Percentiles rank a stretch among this genome's conserved stretches.
Evolutionary conservation across 805 yeast species (phyloP).

Genomic region (Candida loeiensis): DNA sequence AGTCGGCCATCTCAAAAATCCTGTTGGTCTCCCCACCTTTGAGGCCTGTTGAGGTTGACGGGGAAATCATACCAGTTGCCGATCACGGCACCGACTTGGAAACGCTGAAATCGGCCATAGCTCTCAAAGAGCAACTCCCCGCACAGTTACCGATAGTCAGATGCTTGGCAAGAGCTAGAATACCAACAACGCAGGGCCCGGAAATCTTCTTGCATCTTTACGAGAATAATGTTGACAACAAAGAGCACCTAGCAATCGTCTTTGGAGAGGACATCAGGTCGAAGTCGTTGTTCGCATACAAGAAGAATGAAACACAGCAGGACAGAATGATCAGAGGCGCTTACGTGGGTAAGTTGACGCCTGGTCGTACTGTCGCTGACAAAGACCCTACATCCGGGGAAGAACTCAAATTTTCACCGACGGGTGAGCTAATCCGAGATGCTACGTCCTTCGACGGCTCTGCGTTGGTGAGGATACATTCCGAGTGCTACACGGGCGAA

Average conservation of each 20-base stretch:
- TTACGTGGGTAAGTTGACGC: constrained; percentile 82
- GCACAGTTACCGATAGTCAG: constrained; percentile 66
- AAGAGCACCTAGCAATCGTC: constrained; percentile 95
- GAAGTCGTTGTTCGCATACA: constrained; percentile 56
- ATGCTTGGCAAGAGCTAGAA: constrained; percentile 92
- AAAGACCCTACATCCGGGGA: constrained; percentile 36
- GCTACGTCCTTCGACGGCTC: constrained; percentile 37
- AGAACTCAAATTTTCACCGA: constrained; percentile 29
- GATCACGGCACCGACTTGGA: neutral
- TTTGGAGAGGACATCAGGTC: constrained; percentile 92
- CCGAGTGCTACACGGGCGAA: constrained; percentile 98
- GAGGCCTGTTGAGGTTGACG: constrained; percentile 5
- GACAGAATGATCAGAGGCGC: constrained; percentile 99
- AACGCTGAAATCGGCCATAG: constrained; percentile 16
- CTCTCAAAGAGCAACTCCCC: constrained; percentile 36
- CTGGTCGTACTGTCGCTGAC: constrained; percentile 78
- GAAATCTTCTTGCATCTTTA: constrained; percentile 91
- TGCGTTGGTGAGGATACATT: constrained; percentile 82
- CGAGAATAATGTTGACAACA: constrained; percentile 77
- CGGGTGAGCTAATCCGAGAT: constrained; percentile 27
- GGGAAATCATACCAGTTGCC: neutral
- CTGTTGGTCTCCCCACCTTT: constrained; percentile 15
- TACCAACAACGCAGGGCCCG: constrained; percentile 93
- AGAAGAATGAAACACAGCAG: constrained; percentile 74
- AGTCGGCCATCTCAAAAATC: constrained; percentile 10